Conservation (phyloP, 495 filamentous ascomycete genomes). For the Aspergillus taichungensis region DNA sequence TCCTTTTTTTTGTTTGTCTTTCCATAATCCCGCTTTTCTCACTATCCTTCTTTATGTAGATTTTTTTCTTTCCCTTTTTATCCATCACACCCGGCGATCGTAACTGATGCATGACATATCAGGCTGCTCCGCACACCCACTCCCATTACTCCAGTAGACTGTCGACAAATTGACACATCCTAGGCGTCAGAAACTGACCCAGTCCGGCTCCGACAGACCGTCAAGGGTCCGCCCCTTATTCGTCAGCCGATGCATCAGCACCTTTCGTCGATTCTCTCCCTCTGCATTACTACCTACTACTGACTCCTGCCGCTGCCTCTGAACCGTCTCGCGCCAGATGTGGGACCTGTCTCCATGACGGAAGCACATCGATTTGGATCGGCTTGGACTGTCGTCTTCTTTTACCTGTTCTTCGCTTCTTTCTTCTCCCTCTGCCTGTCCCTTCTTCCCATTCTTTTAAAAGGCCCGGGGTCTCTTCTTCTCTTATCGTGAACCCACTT, state of each 20-base stretch:
- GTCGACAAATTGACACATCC: constrained; percentile 15
- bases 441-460: not conserved
- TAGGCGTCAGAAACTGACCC: not conserved
- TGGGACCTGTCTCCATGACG: too few species aligned
- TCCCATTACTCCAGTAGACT: constrained; percentile 7
- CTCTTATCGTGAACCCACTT: not conserved
- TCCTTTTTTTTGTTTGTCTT: not conserved
- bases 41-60: not conserved
- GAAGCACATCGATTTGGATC: too few species aligned
- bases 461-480: not conserved
- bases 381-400: not conserved
- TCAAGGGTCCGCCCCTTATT: too few species aligned
- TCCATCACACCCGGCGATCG: constrained; percentile 2
- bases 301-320: too few species aligned
- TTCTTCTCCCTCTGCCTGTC: not conserved
- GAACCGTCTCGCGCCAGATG: too few species aligned
- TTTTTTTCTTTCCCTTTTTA: constrained; percentile 2
- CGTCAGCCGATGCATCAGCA: too few species aligned
- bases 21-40: not conserved
- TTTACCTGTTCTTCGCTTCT: not conserved
- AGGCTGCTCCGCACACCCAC: constrained; percentile 8
- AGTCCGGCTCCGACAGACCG: not conserved
- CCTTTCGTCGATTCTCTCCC: too few species aligned
- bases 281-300: too few species aligned
- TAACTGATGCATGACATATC: constrained; percentile 21